Evolutionary conservation across 805 yeast species (phyloP), one percentile per base, ranked within the genome.

Genomic region (Cyberlindnera veronae): DNA sequence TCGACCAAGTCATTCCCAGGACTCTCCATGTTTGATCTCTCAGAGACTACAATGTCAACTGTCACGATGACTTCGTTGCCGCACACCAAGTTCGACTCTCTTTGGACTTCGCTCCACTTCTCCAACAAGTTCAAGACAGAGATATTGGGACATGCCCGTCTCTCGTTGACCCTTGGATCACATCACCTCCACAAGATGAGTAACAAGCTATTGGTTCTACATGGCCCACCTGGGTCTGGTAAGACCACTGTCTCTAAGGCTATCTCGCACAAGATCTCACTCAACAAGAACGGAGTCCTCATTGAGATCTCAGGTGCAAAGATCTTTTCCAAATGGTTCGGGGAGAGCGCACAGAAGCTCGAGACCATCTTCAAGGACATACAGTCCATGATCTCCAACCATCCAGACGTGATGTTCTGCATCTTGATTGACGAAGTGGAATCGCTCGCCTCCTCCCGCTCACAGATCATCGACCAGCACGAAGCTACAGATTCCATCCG

Each of bases 211-310:
- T 40, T 60, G 11, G 36, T 62, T 5, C 46, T 69, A 1, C 67
- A 69, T 49, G 76, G 76, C 0, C 69, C 73, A 3, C 73, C 76
- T 4, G 76, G 76, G 1, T 66, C 72, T 3, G 76, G 76, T 5
- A 71, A 71, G 50, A 67, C 74, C 1, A 65, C 71, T 2, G 37
- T 69, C 4, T 66, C 71, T 32, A 66, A 55, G 32, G 63, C 73
- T 0, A 32, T 69, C 7, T 61, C 69, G 22, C 73, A 69, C 26
- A 69, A 68, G 48, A 38, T 68, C 18, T 53, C 71, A 17, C 62
- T 66, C 10, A 40, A 41, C 15, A 16, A 32, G 14, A 50, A 48
- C 15, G 66, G 68, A 1, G 40, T 62, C 3, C 41, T 71, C 10
- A 46, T 72, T n/a, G 76, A 72, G 39, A 37, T 71, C 3, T 61